Evolutionary conservation across 108 stramenopile genomes (phyloP).

Genomic region (Seminavis robusta): DNA sequence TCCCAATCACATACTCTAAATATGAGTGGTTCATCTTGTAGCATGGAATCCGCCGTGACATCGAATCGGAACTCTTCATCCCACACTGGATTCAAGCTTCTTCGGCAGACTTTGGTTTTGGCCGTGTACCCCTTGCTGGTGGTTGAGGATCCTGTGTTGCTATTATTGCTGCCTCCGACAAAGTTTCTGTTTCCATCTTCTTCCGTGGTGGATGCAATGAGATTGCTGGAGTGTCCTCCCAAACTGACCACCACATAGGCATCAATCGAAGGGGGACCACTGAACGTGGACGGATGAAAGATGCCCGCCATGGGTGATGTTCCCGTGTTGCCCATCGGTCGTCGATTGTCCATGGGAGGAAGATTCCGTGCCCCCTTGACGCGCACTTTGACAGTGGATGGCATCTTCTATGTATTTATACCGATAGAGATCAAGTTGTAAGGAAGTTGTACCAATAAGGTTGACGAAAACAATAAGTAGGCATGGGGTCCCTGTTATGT

Average conservation of each 20-base stretch:
- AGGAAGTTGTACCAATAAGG: too few relatives aligned
- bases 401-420: conserved; percentile 60
- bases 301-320: neutral
- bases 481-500: too few relatives aligned
- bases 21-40: conserved; percentile 95
- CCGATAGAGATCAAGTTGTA: too few relatives aligned
- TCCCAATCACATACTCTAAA: conserved; percentile 88
- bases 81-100: conserved; percentile 82
- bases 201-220: conserved; percentile 50
- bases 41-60: conserved; percentile 90
- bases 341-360: conserved; percentile 61
- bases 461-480: too few relatives aligned
- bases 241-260: conserved; percentile 73
- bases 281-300: neutral
- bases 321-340: neutral
- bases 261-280: conserved; percentile 29
- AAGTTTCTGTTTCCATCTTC: conserved; percentile 13
- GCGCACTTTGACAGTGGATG: conserved; percentile 89
- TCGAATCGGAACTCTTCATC: conserved; percentile 96
- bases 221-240: conserved; percentile 54
- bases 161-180: neutral
- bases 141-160: neutral
- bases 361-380: conserved; percentile 88
- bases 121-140: conserved; percentile 78
- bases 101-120: conserved; percentile 68